Percentiles rank a stretch among this genome's conserved stretches.
phyloP scores from a whole-genome alignment of 805 yeast genomes.

The Cyberlindnera veronae region DNA sequence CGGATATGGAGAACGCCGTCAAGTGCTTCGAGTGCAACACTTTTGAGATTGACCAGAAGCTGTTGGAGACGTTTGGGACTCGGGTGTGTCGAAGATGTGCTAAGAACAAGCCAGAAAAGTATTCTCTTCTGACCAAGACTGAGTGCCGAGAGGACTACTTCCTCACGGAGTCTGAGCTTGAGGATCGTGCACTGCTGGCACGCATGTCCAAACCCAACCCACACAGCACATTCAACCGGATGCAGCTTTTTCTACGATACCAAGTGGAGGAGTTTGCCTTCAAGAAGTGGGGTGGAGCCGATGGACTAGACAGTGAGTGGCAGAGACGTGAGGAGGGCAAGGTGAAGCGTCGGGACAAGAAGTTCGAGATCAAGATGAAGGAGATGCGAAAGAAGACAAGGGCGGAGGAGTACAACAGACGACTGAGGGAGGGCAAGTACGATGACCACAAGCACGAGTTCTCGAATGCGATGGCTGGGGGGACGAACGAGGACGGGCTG shows the following conservation, averaged over 20 bases:
- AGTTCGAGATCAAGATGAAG: conserved; percentile 69
- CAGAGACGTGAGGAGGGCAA: conserved; percentile 73
- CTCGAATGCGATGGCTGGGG: conserved; percentile 51
- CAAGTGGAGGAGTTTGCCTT: conserved; percentile 94
- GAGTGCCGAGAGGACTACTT: conserved; percentile 93
- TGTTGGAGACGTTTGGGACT: conserved; percentile 63
- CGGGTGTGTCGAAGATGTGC: conserved; percentile 82
- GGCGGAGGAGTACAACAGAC: conserved; percentile 83
- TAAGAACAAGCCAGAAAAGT: conserved; percentile 75
- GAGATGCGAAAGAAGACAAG: conserved; percentile 91
- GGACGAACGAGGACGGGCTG: conserved; percentile 39
- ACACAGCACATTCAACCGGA: conserved; percentile 80
- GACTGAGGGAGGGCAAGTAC: conserved; percentile 55
- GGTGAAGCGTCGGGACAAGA: conserved; percentile 69
- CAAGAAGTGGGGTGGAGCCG: conserved; percentile 92
- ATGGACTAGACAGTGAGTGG: conserved; percentile 90
- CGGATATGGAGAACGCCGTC: conserved; percentile 70
- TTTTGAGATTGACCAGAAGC: conserved; percentile 72
- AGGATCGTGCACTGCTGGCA: conserved; percentile 63
- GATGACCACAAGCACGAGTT: conserved; percentile 73
- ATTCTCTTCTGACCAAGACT: conserved; percentile 87
- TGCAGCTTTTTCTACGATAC: conserved; percentile 86
- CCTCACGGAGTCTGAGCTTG: conserved; percentile 87
- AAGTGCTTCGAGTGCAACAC: conserved; percentile 81
- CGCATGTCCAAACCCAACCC: conserved; percentile 92